A percentile compares a stretch with the other conserved stretches of the same genome.
Conservation (phyloP, 352 stramenopile species). For the Phytophthora parvispora region DNA sequence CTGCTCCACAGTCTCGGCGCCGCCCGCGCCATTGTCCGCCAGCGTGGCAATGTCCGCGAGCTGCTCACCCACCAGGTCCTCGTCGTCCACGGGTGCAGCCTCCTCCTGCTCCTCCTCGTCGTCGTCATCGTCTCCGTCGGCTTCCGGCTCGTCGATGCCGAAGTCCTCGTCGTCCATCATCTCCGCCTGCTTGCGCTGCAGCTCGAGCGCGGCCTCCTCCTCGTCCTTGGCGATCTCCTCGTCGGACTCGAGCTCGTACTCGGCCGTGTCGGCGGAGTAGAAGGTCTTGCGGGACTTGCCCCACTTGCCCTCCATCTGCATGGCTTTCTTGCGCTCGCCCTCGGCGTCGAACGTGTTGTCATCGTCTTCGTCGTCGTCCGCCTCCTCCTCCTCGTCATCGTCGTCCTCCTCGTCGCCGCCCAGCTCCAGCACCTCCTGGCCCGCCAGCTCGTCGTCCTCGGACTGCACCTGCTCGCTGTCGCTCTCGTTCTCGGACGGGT, state of each 20-base stretch:
- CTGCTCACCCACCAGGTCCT: constrained; percentile 75
- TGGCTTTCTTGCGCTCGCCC: constrained; percentile 73
- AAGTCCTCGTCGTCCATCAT: constrained; percentile 92
- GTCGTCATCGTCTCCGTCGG: constrained; percentile 53
- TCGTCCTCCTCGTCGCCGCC: constrained; percentile 58
- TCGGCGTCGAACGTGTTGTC: constrained; percentile 65
- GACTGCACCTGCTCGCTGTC: constrained; percentile 64
- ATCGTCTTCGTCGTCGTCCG: constrained; percentile 54
- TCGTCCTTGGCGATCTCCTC: constrained; percentile 86
- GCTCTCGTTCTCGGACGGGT: constrained; percentile 83
- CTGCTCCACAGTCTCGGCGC: constrained; percentile 66
- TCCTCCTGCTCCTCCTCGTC: constrained; percentile 49
- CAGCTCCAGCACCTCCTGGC: constrained; percentile 79
- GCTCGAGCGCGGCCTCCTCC: constrained; percentile 83
- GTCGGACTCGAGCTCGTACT: constrained; percentile 86
- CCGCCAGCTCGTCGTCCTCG: constrained; percentile 68
- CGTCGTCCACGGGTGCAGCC: constrained; percentile 57
- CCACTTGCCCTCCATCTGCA: constrained; percentile 88
- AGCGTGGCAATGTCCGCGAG: constrained; percentile 82
- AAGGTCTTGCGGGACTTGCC: constrained; percentile 90
- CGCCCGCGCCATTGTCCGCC: constrained; percentile 60
- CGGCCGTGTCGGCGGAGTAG: constrained; percentile 87
- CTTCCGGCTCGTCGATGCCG: constrained; percentile 66
- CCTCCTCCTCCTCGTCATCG: constrained; percentile 42
- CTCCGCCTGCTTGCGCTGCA: constrained; percentile 86